Conservation (phyloP, 1,284 basidiomycete species). For the Melampsora larici-populina region DNA sequence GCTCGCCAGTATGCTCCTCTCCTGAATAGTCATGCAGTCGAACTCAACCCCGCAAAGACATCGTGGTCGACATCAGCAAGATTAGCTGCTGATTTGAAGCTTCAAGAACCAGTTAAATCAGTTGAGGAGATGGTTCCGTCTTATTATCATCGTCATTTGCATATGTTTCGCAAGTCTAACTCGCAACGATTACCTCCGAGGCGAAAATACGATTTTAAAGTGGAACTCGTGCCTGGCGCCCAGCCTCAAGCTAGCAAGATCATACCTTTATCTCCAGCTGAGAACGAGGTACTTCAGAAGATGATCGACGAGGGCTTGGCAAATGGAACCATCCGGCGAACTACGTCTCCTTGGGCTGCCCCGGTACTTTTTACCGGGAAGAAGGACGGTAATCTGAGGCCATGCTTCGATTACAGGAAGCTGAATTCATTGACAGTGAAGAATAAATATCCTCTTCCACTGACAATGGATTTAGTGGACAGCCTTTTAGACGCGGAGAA, state of each 20-base stretch:
- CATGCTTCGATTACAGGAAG: not conserved
- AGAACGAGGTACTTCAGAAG: no score
- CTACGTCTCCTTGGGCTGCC: not conserved
- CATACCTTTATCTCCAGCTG: not conserved
- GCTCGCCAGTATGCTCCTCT: not conserved
- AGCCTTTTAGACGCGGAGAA: not conserved
- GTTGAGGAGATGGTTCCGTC: not conserved
- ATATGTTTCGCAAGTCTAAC: not conserved
- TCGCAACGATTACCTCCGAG: not conserved
- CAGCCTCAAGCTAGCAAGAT: not conserved
- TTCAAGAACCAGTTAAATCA: not conserved
- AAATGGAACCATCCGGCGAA: not conserved
- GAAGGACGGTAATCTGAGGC: not conserved
- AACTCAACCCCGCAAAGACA: no score
- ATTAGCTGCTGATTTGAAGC: no score
- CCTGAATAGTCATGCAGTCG: no score
- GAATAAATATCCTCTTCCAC: constrained; percentile 5
- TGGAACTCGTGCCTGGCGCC: not conserved
- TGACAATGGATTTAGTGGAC: not conserved
- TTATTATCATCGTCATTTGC: not conserved
- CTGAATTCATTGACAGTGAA: constrained; percentile 46
- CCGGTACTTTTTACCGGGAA: not conserved
- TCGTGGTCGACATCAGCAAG: no score
- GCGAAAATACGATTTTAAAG: not conserved
- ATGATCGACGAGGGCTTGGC: not conserved